Conservation (phyloP, 2,329 filamentous ascomycete species). For the Harringtonia lauricola region DNA sequence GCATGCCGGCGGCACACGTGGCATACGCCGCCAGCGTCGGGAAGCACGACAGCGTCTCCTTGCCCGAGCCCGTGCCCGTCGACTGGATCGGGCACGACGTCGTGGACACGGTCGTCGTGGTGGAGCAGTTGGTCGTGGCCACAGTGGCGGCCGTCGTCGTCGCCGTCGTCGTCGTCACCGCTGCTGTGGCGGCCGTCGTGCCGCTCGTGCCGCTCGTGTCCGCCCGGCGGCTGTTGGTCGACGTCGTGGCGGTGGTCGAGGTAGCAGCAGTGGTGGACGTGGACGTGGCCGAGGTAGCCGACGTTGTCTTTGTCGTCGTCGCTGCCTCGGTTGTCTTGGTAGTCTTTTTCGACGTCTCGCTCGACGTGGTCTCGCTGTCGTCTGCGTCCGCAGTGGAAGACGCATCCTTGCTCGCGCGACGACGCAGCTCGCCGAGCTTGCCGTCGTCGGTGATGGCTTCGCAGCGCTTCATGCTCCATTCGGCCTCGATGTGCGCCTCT, state of each 20-base stretch:
- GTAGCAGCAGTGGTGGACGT: conserved; percentile 22
- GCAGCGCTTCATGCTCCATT: conserved; percentile 22
- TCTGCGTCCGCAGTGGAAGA: background rate
- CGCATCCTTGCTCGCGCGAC: conserved; percentile 6
- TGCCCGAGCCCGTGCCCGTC: conserved; percentile 21
- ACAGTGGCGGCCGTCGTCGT: too few relatives aligned
- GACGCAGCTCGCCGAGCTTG: conserved; percentile 12
- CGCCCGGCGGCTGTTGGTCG: conserved; percentile 6
- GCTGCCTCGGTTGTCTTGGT: background rate
- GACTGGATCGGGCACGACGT: conserved; percentile 28
- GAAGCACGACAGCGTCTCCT: conserved; percentile 28
- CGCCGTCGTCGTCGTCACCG: conserved; percentile 7
- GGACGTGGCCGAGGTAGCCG: conserved; percentile 1
- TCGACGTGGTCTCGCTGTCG: background rate
- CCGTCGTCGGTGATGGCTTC: conserved; percentile 7
- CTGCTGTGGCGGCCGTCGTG: too few relatives aligned
- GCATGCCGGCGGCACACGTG: conserved; percentile 30
- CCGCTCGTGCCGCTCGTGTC: too few relatives aligned
- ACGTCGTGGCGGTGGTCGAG: conserved; percentile 21
- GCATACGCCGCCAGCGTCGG: conserved; percentile 21
- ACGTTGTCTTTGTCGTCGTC: conserved; percentile 1
- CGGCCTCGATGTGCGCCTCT: conserved; percentile 23
- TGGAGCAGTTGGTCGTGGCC: conserved; percentile 20
- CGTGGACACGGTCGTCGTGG: conserved; percentile 22
- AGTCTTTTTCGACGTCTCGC: background rate